Percentiles rank a stretch among this genome's conserved stretches.
phyloP scores from a whole-genome alignment of 169 alveolate genomes.

The Sarcocystis neurona region DNA sequence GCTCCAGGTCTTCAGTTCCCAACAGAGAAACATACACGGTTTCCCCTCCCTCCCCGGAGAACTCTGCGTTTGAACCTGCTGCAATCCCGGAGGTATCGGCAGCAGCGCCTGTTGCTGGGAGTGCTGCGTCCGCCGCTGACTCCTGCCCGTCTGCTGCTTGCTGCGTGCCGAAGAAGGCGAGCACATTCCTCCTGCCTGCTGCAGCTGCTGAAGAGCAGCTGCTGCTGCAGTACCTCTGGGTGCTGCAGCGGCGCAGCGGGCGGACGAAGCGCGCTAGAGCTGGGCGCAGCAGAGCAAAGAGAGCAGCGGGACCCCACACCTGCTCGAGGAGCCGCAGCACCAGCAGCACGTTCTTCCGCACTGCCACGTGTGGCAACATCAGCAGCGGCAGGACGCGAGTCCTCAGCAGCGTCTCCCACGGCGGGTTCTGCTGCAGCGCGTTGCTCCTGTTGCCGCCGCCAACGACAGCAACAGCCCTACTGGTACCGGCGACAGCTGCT shows the following conservation, averaged over 20 bases:
- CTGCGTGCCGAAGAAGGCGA: slow-evolving; percentile 2
- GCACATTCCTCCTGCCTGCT: not conserved
- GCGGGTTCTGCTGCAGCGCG: not conserved
- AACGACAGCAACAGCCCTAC: not conserved
- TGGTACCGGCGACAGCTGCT: not conserved
- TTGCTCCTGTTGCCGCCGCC: not conserved
- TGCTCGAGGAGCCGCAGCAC: slow-evolving; percentile 18
- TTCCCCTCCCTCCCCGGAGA: no score
- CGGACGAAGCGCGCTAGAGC: slow-evolving; percentile 35
- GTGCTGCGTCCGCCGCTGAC: not conserved
- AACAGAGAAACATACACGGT: no score
- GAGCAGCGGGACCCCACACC: slow-evolving; percentile 45
- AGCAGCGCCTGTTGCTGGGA: no score
- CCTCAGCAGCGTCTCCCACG: not conserved
- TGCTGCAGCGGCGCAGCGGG: slow-evolving; percentile 35
- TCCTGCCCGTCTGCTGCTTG: not conserved
- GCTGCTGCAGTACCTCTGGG: slow-evolving; percentile 48
- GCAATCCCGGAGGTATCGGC: no score
- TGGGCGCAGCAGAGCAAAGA: slow-evolving; percentile 50
- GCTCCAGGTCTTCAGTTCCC: not conserved
- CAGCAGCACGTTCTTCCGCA: slow-evolving; percentile 41
- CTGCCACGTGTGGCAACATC: slow-evolving; percentile 28
- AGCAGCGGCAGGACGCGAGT: slow-evolving; percentile 48
- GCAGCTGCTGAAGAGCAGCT: not conserved
- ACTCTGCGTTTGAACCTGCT: no score